A percentile compares a stretch with the other conserved stretches of the same genome.
Evolutionary conservation across 495 filamentous ascomycete species (phyloP).

Genomic region (Lasiosphaeria hispida): DNA sequence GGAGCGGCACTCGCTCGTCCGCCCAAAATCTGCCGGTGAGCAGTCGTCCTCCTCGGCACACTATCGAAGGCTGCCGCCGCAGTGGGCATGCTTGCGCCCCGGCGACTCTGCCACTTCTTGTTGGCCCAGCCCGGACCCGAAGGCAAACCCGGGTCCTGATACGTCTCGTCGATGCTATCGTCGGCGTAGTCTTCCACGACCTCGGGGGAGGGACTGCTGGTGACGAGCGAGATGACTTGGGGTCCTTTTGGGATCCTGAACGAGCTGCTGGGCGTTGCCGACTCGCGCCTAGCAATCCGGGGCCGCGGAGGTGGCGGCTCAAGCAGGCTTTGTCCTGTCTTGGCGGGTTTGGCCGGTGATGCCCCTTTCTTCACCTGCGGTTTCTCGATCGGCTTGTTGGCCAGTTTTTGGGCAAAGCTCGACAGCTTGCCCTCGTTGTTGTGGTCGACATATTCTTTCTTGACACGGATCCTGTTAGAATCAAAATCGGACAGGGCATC

Average conservation of each 20-base stretch:
- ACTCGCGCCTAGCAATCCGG: not conserved
- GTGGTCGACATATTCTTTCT: not conserved
- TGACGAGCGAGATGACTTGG: conserved; percentile 40
- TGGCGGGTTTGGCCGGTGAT: conserved; percentile 11
- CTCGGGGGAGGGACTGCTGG: conserved; percentile 38
- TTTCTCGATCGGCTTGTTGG: conserved; percentile 27
- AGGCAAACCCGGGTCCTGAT: conserved; percentile 28
- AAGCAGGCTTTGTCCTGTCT: not conserved
- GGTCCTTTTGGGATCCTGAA: conserved; percentile 37
- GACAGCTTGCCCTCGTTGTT: not conserved
- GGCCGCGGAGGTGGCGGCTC: not conserved
- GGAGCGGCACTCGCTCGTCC: not conserved
- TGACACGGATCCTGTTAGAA: not conserved
- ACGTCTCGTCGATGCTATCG: conserved; percentile 41
- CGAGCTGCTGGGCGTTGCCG: not conserved
- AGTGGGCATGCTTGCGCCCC: conserved; percentile 13
- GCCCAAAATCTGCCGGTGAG: not conserved
- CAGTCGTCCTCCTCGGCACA: not conserved
- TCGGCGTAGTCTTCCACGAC: conserved; percentile 42
- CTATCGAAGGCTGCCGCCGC: not conserved
- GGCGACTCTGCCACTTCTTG: conserved; percentile 24
- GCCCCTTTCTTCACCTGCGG: conserved; percentile 10
- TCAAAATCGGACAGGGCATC: not conserved
- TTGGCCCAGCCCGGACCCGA: conserved; percentile 39
- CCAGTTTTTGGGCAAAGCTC: conserved; percentile 12